Evolutionary conservation across 495 filamentous ascomycete species (phyloP).

Genomic region (Hyaloscypha variabilis): DNA sequence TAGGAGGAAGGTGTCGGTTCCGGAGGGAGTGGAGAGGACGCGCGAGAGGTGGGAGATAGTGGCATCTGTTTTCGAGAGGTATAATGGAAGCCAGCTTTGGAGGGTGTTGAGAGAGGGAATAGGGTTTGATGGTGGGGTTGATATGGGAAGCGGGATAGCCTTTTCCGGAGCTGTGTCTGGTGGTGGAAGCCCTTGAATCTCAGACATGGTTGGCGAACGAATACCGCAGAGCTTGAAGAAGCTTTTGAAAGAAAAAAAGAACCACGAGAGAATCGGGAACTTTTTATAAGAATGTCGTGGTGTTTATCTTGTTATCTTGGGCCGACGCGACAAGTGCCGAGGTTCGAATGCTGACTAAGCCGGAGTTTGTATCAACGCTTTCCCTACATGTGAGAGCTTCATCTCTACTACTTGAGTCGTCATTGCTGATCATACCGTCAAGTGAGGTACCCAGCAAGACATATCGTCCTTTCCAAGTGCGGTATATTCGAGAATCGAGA

Average conservation of each 20-base stretch:
- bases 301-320: neutral
- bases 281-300: neutral
- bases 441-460: too few relatives aligned
- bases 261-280: neutral
- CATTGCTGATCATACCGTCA: too few relatives aligned
- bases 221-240: neutral
- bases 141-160: conserved; percentile 30
- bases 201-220: conserved; percentile 18
- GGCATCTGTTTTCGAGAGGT: conserved; percentile 43
- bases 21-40: conserved; percentile 58
- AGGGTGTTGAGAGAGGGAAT: conserved; percentile 25
- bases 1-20: conserved; percentile 63
- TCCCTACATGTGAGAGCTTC: neutral
- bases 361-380: neutral
- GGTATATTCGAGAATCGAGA: too few relatives aligned
- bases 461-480: too few relatives aligned
- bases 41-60: conserved; percentile 54
- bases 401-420: too few relatives aligned
- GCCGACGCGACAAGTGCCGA: neutral
- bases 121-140: conserved; percentile 6
- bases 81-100: conserved; percentile 34
- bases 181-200: conserved; percentile 19
- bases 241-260: neutral
- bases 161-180: conserved; percentile 23
- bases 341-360: neutral